phyloP scores from a whole-genome alignment of 495 filamentous ascomycete species.

The Xylaria longipes region DNA sequence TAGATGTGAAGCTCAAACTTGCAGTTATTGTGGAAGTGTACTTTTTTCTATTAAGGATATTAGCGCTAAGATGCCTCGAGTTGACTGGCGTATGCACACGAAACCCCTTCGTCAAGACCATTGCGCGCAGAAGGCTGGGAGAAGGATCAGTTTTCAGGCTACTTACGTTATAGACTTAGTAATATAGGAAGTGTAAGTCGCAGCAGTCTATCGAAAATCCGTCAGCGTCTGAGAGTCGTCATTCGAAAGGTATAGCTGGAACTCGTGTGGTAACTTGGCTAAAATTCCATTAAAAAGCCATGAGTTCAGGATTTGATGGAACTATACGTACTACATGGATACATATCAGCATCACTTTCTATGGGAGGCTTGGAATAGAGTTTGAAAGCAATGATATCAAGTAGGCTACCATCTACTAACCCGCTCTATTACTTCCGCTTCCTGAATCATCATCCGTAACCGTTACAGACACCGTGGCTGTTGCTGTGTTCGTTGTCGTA shows the following conservation, averaged over 20 bases:
- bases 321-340: constrained; percentile 19
- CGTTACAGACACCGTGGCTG: constrained; percentile 15
- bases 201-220: not conserved
- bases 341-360: constrained; percentile 24
- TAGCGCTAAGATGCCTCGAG: not conserved
- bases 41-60: constrained; percentile 9
- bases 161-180: constrained; percentile 26
- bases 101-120: not conserved
- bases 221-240: constrained; percentile 3
- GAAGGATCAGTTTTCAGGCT: not conserved
- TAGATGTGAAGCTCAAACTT: not conserved
- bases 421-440: constrained; percentile 1
- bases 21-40: constrained; percentile 20
- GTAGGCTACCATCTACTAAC: constrained; percentile 22
- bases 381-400: constrained; percentile 3
- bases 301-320: not conserved
- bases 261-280: not conserved
- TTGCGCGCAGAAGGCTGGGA: not conserved
- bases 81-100: not conserved
- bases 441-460: not conserved
- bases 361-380: not conserved
- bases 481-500: constrained; percentile 7
- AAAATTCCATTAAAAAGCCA: not conserved
- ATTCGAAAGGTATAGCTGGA: not conserved
- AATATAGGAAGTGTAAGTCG: not conserved